Percentiles rank a stretch among this genome's conserved stretches.
phyloP scores from a whole-genome alignment of 2,329 filamentous ascomycete genomes.

The Monosporascus sp. region DNA sequence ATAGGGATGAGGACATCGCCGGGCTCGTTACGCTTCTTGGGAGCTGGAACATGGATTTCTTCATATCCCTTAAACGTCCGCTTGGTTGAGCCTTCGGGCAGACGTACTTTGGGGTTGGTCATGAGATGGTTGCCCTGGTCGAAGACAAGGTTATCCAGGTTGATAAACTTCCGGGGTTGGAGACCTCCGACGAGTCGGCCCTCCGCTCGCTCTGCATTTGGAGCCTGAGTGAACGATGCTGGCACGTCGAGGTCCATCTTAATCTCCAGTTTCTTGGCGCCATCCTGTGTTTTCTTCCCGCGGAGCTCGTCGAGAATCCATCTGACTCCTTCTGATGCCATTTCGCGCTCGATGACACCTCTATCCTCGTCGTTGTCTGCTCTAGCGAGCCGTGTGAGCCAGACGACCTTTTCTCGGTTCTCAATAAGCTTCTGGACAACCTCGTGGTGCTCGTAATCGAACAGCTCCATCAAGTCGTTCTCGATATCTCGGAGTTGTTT shows the following conservation, averaged over 20 bases:
- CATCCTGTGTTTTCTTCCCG: slow-evolving; percentile 59
- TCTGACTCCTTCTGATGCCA: slow-evolving; percentile 81
- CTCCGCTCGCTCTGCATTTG: slow-evolving; percentile 53
- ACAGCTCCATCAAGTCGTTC: slow-evolving; percentile 96
- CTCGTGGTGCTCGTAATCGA: slow-evolving; percentile 94
- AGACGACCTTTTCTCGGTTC: slow-evolving; percentile 91
- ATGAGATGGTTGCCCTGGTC: slow-evolving; percentile 98
- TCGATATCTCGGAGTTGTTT: slow-evolving; percentile 88
- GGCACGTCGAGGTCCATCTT: slow-evolving; percentile 91
- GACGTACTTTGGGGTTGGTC: slow-evolving; percentile 94
- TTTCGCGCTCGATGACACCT: slow-evolving; percentile 77
- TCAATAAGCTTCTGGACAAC: slow-evolving; percentile 85
- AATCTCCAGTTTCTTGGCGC: slow-evolving; percentile 71
- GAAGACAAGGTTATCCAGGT: slow-evolving; percentile 92
- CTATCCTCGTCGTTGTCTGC: slow-evolving; percentile 75
- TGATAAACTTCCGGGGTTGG: slow-evolving; percentile 81
- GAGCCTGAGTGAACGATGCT: slow-evolving; percentile 45
- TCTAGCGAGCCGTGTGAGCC: slow-evolving; percentile 83
- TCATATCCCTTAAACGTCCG: slow-evolving; percentile 96
- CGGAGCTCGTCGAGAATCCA: slow-evolving; percentile 83
- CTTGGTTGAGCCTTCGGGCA: slow-evolving; percentile 93
- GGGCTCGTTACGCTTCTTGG: slow-evolving; percentile 78
- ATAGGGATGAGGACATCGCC: slow-evolving; percentile 78
- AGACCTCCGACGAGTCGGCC: slow-evolving; percentile 73
- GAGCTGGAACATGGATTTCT: slow-evolving; percentile 93